Evolutionary conservation across 2,329 filamentous ascomycete species (phyloP).

Genomic region (Fusarium globosum): DNA sequence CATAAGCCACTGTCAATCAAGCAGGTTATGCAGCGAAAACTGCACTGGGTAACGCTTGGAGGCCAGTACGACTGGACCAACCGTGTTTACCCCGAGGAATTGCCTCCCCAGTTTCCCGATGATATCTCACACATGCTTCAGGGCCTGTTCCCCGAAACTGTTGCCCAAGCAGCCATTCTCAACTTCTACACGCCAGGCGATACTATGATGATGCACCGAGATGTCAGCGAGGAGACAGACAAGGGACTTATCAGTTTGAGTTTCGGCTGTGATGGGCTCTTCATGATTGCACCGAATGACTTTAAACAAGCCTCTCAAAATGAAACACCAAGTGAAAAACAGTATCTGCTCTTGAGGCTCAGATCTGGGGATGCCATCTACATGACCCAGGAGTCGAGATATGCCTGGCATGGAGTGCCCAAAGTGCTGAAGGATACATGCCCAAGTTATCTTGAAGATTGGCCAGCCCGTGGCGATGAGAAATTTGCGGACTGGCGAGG

Average conservation of each 20-base stretch:
- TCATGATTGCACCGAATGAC: constrained; percentile 78
- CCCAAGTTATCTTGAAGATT: constrained; percentile 77
- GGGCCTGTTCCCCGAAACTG: constrained; percentile 78
- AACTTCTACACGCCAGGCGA: constrained; percentile 94
- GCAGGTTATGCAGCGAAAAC: constrained; percentile 79
- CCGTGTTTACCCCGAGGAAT: constrained; percentile 79
- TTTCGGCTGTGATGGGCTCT: constrained; percentile 89
- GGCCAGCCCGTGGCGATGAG: constrained; percentile 70
- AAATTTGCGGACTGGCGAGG: constrained; percentile 77
- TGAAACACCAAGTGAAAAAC: constrained; percentile 51
- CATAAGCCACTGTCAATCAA: constrained; percentile 79
- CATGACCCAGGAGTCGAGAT: constrained; percentile 84
- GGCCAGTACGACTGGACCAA: constrained; percentile 97
- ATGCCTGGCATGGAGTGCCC: constrained; percentile 95
- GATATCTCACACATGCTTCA: constrained; percentile 78
- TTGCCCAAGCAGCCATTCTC: constrained; percentile 89
- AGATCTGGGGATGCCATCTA: constrained; percentile 90
- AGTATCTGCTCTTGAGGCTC: constrained; percentile 72
- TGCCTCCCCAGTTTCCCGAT: constrained; percentile 76
- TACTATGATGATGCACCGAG: constrained; percentile 90
- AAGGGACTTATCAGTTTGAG: constrained; percentile 86
- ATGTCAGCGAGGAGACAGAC: constrained; percentile 88
- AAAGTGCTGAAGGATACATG: constrained; percentile 85
- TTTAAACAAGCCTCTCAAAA: constrained; percentile 33
- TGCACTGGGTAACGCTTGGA: constrained; percentile 94